These are phyloP conservation scores for Pseudogymnoascus sp. DNA, from an alignment of 2,329 filamentous ascomycete genomes.

Conservation along the genomic window DNA sequence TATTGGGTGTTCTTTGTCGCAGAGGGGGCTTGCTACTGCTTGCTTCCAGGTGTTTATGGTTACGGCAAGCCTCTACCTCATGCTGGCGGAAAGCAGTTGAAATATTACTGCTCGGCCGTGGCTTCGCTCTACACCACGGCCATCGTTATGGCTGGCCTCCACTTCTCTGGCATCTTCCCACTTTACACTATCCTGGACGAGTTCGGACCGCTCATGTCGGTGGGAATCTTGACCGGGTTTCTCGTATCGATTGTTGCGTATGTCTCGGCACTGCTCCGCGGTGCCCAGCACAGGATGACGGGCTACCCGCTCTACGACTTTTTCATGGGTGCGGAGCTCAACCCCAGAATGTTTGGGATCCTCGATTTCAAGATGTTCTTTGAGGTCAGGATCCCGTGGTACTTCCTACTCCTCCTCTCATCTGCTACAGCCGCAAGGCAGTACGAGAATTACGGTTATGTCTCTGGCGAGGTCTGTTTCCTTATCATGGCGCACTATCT, in stretches of 20 bases:
- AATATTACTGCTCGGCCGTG: slow-evolving; percentile 90
- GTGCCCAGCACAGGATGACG: slow-evolving; percentile 86
- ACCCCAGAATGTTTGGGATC: slow-evolving; percentile 75
- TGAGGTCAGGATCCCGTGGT: slow-evolving; percentile 88
- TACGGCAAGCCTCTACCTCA: slow-evolving; percentile 84
- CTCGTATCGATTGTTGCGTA: slow-evolving; percentile 77
- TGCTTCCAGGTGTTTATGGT: slow-evolving; percentile 77
- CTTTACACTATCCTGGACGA: slow-evolving; percentile 90
- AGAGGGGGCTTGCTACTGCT: slow-evolving; percentile 73
- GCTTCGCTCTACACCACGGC: slow-evolving; percentile 84
- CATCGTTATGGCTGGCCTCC: slow-evolving; percentile 57
- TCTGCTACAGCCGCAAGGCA: slow-evolving; percentile 71
- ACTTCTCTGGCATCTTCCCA: slow-evolving; percentile 76
- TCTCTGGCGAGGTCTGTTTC: slow-evolving; percentile 77
- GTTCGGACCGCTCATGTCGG: slow-evolving; percentile 85
- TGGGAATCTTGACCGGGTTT: slow-evolving; percentile 86
- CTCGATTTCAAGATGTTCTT: slow-evolving; percentile 95
- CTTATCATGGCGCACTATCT: slow-evolving; percentile 83
- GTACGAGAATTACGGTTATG: slow-evolving; percentile 76
- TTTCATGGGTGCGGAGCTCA: slow-evolving; percentile 83
- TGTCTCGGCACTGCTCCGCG: slow-evolving; percentile 70
- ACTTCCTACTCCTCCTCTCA: slow-evolving; percentile 72
- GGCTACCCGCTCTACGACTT: slow-evolving; percentile 75
- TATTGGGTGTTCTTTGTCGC: slow-evolving; percentile 92
- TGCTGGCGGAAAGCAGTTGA: slow-evolving; percentile 72